Conservation (phyloP, 1,139 yeast genomes). For the Pichia sp. region DNA sequence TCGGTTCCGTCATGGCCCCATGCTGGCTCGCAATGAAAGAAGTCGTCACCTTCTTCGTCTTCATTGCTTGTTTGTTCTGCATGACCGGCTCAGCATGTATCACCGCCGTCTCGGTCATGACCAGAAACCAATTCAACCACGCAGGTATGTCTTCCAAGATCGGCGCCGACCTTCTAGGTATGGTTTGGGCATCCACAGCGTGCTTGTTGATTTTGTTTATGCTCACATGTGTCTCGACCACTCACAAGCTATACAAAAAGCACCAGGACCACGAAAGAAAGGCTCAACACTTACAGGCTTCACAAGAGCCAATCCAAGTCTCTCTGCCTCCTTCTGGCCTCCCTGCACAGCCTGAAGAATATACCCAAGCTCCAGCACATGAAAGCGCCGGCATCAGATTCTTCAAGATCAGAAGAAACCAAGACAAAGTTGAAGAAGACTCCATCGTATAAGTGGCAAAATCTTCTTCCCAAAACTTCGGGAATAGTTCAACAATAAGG, state of each 20-base stretch:
- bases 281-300: conserved; percentile 4
- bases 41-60: conserved; percentile 49
- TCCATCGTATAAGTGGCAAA: conserved; percentile 20
- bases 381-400: conserved; percentile 61
- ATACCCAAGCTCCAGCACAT: conserved; percentile 16
- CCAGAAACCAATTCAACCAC: conserved; percentile 55
- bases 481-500: no score
- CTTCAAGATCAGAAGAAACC: conserved; percentile 66
- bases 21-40: conserved; percentile 46
- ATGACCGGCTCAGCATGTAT: conserved; percentile 59
- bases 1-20: conserved; percentile 32
- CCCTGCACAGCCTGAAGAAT: conserved; percentile 10
- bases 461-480: not conserved
- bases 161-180: conserved; percentile 57
- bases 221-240: conserved; percentile 51
- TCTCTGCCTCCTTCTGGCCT: not conserved
- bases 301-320: conserved; percentile 6
- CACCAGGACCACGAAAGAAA: conserved; percentile 30
- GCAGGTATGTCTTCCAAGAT: conserved; percentile 43
- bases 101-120: conserved; percentile 66
- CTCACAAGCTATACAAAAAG: conserved; percentile 44
- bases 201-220: conserved; percentile 49
- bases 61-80: conserved; percentile 50
- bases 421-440: conserved; percentile 28
- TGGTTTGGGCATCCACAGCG: conserved; percentile 67